Evolutionary conservation across 345 rosid genomes (phyloP).

Genomic region (Murraya koenigii): DNA sequence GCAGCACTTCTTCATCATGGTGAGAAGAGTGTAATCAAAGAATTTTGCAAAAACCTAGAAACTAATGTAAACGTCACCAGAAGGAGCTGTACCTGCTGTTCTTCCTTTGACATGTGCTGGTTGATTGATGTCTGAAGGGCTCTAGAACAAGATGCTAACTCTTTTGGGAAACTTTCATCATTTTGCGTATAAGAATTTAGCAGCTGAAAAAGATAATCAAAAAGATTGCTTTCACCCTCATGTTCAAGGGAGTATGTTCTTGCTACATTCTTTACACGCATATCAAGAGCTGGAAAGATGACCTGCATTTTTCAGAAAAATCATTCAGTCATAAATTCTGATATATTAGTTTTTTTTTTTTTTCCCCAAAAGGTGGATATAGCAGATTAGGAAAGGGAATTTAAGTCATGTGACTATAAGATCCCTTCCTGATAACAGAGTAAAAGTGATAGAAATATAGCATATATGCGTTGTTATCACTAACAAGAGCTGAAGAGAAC

Average conservation of each 20-base stretch:
- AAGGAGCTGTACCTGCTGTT: constrained; percentile 49
- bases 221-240: constrained; percentile 58
- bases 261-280: constrained; percentile 64
- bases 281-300: constrained; percentile 64
- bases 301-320: constrained; percentile 44
- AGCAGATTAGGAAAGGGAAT: constrained; percentile 11
- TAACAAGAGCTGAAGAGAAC: neutral
- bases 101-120: constrained; percentile 76
- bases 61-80: neutral
- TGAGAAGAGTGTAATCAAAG: neutral
- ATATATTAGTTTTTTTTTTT: no score
- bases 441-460: neutral
- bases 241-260: constrained; percentile 59
- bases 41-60: neutral
- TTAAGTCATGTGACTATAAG: neutral
- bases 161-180: constrained; percentile 57
- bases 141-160: constrained; percentile 61
- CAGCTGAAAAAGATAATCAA: constrained; percentile 51
- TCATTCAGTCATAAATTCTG: neutral
- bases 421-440: constrained; percentile 1
- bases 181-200: constrained; percentile 37
- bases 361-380: neutral
- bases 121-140: constrained; percentile 60
- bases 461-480: neutral
- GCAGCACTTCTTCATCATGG: neutral